Evolutionary conservation across 2,329 filamentous ascomycete genomes (phyloP).

Genomic region (Samsoniella hepiali): DNA sequence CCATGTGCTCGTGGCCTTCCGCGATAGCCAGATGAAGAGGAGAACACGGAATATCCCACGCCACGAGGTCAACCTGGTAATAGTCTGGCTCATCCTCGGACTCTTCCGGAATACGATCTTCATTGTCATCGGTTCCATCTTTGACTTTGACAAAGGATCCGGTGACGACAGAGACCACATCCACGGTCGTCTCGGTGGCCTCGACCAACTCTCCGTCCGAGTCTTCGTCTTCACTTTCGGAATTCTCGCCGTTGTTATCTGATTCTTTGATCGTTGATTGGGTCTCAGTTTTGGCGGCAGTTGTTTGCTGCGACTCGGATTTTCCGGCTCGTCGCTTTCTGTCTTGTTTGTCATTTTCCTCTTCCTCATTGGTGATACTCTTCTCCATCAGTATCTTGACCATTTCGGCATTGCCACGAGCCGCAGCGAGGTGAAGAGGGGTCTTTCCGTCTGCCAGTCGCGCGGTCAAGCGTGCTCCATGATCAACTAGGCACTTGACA

Average conservation of each 20-base stretch:
- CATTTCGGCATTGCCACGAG: constrained; percentile 65
- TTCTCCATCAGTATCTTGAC: constrained; percentile 69
- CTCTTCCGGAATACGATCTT: constrained; percentile 50
- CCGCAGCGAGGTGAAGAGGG: constrained; percentile 76
- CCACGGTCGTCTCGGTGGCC: constrained; percentile 47
- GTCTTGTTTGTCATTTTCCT: constrained; percentile 58
- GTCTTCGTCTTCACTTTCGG: constrained; percentile 35
- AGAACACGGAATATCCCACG: constrained; percentile 74
- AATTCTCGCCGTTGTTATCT: constrained; percentile 29
- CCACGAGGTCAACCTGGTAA: constrained; percentile 72
- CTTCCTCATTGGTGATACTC: constrained; percentile 70
- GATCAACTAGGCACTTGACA: constrained; percentile 67
- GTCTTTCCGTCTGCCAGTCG: constrained; percentile 77
- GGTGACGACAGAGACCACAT: constrained; percentile 54
- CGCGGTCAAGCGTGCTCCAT: constrained; percentile 68
- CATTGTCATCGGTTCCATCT: constrained; percentile 36
- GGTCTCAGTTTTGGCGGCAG: constrained; percentile 22
- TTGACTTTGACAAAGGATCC: constrained; percentile 72
- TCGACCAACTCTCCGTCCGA: constrained; percentile 44
- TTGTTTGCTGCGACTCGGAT: constrained; percentile 23
- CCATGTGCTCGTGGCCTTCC: constrained; percentile 65
- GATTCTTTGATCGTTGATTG: constrained; percentile 19
- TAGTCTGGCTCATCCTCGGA: constrained; percentile 68
- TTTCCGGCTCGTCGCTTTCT: constrained; percentile 40
- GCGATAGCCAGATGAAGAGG: constrained; percentile 77